Evolutionary conservation across 2,329 filamentous ascomycete genomes (phyloP).

Genomic region (Cercospora berteroae): DNA sequence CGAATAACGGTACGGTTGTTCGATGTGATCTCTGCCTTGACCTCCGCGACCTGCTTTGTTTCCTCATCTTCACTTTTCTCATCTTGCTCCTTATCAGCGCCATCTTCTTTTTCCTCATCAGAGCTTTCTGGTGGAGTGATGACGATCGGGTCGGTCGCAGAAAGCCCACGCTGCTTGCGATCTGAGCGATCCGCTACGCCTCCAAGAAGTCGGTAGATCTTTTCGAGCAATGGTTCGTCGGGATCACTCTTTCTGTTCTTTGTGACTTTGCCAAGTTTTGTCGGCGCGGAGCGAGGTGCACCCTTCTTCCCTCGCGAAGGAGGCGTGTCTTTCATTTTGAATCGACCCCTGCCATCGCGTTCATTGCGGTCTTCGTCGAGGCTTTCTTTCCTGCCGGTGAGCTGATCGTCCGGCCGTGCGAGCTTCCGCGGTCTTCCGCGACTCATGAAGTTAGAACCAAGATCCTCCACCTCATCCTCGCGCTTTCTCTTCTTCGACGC

Average conservation of each 20-base stretch:
- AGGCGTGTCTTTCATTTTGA: constrained; percentile 5
- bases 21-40: constrained; percentile 16
- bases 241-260: constrained; percentile 3
- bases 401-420: constrained; percentile 18
- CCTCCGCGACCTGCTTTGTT: neutral
- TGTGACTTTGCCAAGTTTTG: neutral
- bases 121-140: constrained; percentile 16
- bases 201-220: constrained; percentile 18
- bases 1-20: constrained; percentile 20
- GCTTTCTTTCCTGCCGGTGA: constrained; percentile 1
- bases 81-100: neutral
- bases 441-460: neutral
- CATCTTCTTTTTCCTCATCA: neutral
- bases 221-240: constrained; percentile 16
- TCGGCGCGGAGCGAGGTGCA: constrained; percentile 1
- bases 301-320: neutral
- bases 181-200: constrained; percentile 21
- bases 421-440: constrained; percentile 27
- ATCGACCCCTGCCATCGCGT: constrained; percentile 10
- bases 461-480: constrained; percentile 14
- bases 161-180: constrained; percentile 16
- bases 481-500: constrained; percentile 26
- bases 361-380: neutral
- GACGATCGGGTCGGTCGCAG: constrained; percentile 13
- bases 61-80: neutral